These are phyloP conservation scores for Oidiodendron maius DNA, from an alignment of 495 filamentous ascomycete genomes.

Conservation along the genomic window DNA sequence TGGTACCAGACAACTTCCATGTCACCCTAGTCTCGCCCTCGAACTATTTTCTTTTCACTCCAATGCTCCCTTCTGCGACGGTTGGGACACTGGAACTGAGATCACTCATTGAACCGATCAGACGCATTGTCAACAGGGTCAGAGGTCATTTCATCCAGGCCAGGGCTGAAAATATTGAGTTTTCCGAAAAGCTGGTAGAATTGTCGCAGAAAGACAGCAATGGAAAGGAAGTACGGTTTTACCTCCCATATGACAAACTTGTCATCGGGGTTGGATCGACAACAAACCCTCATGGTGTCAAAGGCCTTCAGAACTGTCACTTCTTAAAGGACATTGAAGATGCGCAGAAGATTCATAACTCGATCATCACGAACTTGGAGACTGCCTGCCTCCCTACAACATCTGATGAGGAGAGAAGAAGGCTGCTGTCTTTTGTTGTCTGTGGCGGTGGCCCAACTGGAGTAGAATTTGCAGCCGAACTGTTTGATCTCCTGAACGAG, in stretches of 20 bases:
- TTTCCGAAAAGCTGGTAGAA: slow-evolving; percentile 86
- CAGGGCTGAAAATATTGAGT: slow-evolving; percentile 79
- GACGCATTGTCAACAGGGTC: slow-evolving; percentile 70
- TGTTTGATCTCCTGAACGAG: slow-evolving; percentile 95
- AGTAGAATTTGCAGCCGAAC: slow-evolving; percentile 94
- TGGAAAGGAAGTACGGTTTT: slow-evolving; percentile 73
- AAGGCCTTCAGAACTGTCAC: slow-evolving; percentile 89
- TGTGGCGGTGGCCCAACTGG: slow-evolving; percentile 95
- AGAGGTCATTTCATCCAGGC: slow-evolving; percentile 88
- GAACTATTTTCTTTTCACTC: slow-evolving; percentile 97
- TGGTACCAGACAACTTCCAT: slow-evolving; percentile 87
- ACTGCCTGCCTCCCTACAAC: slow-evolving; percentile 90
- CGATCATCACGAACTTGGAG: slow-evolving; percentile 89
- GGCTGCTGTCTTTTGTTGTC: slow-evolving; percentile 89
- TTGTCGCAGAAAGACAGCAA: slow-evolving; percentile 64
- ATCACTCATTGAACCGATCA: slow-evolving; percentile 87
- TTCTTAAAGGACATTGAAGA: slow-evolving; percentile 94
- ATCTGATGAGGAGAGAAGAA: slow-evolving; percentile 76
- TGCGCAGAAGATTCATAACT: slow-evolving; percentile 80
- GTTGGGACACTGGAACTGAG: slow-evolving; percentile 90
- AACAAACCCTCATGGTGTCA: slow-evolving; percentile 93
- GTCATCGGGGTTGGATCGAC: slow-evolving; percentile 89
- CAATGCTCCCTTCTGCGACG: slow-evolving; percentile 94
- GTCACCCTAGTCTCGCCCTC: slow-evolving; percentile 81
- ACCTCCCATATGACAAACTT: slow-evolving; percentile 98